Percentiles rank a stretch among this genome's conserved stretches.
phyloP scores from a whole-genome alignment of 257 asterid genomes.

The Voacanga thouarsii region DNA sequence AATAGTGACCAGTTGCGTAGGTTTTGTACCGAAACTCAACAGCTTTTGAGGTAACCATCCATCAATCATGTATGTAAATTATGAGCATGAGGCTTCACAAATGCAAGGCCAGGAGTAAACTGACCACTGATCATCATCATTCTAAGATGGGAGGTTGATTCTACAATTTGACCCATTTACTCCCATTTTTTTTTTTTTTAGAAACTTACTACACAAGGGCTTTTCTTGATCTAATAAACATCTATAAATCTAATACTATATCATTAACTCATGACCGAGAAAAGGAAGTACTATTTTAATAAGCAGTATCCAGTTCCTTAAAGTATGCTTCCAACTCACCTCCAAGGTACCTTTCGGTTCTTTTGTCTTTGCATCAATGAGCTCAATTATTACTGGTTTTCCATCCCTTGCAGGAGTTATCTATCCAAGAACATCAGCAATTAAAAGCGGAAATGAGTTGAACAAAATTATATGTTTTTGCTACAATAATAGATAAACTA shows the following conservation, averaged over 20 bases:
- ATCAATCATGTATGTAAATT: neutral
- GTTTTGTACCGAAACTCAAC: neutral
- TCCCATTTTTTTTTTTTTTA: neutral
- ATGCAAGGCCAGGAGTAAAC: neutral
- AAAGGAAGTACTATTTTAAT: neutral
- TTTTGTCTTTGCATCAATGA: constrained; percentile 96
- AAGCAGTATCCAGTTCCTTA: neutral
- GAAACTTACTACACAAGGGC: neutral
- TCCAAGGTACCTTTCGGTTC: constrained; percentile 82
- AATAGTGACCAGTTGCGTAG: neutral
- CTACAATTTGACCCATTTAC: neutral
- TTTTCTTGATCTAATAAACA: neutral
- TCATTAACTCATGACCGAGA: neutral
- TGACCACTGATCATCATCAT: neutral
- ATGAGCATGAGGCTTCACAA: neutral
- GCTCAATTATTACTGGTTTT: constrained; percentile 91
- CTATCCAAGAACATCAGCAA: constrained; percentile 34
- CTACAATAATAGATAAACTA: neutral
- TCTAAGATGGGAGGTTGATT: neutral
- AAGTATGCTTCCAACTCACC: constrained; percentile 37
- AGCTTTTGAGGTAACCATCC: neutral
- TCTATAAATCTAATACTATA: neutral
- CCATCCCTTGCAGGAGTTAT: constrained; percentile 97
- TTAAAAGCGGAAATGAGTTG: constrained; percentile 5
- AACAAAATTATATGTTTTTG: neutral